Percentiles rank a stretch among this genome's conserved stretches.
phyloP scores from a whole-genome alignment of 1,284 basidiomycete genomes.

The Sporisorium scitamineum region DNA sequence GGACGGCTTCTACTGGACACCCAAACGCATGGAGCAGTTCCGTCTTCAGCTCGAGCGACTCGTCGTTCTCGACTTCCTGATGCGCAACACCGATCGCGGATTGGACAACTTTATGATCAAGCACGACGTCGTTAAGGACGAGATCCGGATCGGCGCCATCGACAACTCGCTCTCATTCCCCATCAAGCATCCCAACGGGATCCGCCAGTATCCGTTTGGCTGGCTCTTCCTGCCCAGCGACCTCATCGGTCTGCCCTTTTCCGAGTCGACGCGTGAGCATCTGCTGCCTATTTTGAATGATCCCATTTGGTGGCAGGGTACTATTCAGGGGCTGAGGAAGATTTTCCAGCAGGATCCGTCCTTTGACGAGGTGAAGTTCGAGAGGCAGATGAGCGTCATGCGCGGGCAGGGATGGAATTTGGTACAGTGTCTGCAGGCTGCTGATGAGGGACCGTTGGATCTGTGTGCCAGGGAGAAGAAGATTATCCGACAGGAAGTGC shows the following conservation, averaged over 20 bases:
- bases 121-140: constrained; percentile 78
- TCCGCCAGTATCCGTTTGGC: constrained; percentile 89
- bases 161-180: constrained; percentile 92
- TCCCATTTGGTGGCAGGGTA: constrained; percentile 90
- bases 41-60: constrained; percentile 85
- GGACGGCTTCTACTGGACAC: constrained; percentile 80
- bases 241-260: constrained; percentile 78
- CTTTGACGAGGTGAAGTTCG: constrained; percentile 69
- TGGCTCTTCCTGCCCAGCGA: constrained; percentile 86
- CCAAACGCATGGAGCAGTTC: constrained; percentile 80
- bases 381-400: constrained; percentile 87
- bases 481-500: constrained; percentile 53
- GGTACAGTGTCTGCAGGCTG: constrained; percentile 81
- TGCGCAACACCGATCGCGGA: constrained; percentile 79
- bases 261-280: constrained; percentile 81
- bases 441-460: constrained; percentile 73
- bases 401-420: constrained; percentile 93
- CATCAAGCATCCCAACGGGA: constrained; percentile 79
- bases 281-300: constrained; percentile 84
- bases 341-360: constrained; percentile 84
- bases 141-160: constrained; percentile 81
- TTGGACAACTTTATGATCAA: constrained; percentile 71
- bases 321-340: constrained; percentile 80
- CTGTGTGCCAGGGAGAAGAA: constrained; percentile 65
- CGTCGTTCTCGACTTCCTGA: constrained; percentile 80